Conservation (phyloP, 225 moss, liverwort and hornwort genomes). For the Pseudisothecium myosuroides region DNA sequence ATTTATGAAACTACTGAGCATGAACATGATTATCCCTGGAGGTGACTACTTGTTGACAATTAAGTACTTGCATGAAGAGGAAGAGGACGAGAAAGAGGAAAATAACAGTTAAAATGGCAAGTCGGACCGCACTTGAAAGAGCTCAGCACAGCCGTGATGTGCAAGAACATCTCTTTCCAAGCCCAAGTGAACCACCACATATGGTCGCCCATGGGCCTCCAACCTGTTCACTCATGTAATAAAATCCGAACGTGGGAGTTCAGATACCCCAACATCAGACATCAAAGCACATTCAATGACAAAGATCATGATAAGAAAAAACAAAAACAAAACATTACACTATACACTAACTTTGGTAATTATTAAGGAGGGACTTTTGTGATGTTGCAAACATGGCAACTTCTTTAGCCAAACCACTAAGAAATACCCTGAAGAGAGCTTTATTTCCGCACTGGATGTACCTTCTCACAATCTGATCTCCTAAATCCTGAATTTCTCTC, state of each 20-base stretch:
- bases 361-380: background rate
- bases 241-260: background rate
- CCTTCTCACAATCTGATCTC: constrained; percentile 30
- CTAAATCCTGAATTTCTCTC: constrained; percentile 24
- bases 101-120: background rate
- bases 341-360: too few relatives aligned
- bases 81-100: background rate
- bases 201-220: constrained; percentile 37
- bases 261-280: background rate
- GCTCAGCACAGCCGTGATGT: constrained; percentile 45
- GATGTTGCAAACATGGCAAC: background rate
- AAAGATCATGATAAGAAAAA: background rate
- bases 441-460: background rate
- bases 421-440: background rate
- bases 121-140: constrained; percentile 25
- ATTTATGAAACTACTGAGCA: background rate
- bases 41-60: background rate
- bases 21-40: background rate
- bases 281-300: background rate
- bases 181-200: constrained; percentile 44
- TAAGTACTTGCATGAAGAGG: background rate
- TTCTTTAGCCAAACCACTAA: background rate
- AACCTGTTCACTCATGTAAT: constrained; percentile 4
- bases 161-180: constrained; percentile 51
- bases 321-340: too few relatives aligned